Base-by-base conservation (phyloP, 2,329 filamentous ascomycete genomes). In the Pestalotiopsis sp. region DNA sequence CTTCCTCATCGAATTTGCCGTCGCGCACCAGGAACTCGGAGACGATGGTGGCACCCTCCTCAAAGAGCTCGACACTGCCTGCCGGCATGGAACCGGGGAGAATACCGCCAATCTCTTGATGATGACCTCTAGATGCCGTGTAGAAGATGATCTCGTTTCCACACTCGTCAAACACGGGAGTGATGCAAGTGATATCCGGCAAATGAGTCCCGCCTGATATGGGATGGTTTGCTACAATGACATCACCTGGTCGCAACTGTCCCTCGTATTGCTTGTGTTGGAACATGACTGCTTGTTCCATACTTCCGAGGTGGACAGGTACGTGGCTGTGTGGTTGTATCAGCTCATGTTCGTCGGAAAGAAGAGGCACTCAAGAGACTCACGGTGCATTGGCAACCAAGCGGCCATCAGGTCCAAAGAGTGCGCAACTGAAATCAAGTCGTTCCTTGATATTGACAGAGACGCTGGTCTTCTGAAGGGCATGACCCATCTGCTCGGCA, bases 361-460 rank as follows among this genome's bases (percentile, higher is more conserved):
- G 4, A 24, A 5, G 22, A 14, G 1, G 11, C 1, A 13, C 4
- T 24, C 4, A 5, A 30, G 56, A n/a, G 10, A 58, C 59, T 62
- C 11, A 52, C 0, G 92, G 92, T 11, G 92, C 87, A 76, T 93
- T 93, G 0, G 91, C 91, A 1, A 94, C 91, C 1, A 94, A 81
- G 0, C 90, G 90, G 9, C 92, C 92, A 26, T 91, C 88, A 9
- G 89, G 83, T 57, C 92, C 91, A 74, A 95, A 95, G 0, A 95
- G 82, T 1, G 92, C 92, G 71, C 92, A 95, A 1, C 91, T 93
- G 75, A 94, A 95, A 75, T 95, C 92, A 1, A 95, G 83, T 3
- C 92, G 86, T 75, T 95, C 93, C 73, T 95, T 92, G 77, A 94
- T 91, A 72, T 94, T 94, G 0, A 90, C 93, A 67, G 88, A 91